Evolutionary conservation across 2,329 filamentous ascomycete genomes (phyloP).

Genomic region (Aureobasidium mangrovei): DNA sequence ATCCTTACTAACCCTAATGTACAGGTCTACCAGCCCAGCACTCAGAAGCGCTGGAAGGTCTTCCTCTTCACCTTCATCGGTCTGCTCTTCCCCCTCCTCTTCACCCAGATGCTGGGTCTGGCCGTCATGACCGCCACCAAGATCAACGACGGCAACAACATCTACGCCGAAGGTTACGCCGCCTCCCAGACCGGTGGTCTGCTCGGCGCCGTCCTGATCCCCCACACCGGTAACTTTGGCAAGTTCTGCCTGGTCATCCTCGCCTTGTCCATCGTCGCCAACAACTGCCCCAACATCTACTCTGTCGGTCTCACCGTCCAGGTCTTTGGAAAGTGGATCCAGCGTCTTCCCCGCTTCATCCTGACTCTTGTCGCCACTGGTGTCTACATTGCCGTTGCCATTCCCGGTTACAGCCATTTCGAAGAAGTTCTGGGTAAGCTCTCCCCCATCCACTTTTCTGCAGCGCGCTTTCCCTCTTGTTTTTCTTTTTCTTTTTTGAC

Average conservation of each 20-base stretch:
- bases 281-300: slow-evolving; percentile 48
- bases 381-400: slow-evolving; percentile 59
- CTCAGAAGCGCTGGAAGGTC: slow-evolving; percentile 50
- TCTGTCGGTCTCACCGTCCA: slow-evolving; percentile 59
- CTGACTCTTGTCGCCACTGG: slow-evolving; percentile 56
- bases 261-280: slow-evolving; percentile 36
- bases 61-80: slow-evolving; percentile 63
- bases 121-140: slow-evolving; percentile 58
- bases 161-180: slow-evolving; percentile 48
- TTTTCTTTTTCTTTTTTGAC: not conserved
- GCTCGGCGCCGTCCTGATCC: slow-evolving; percentile 55
- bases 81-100: slow-evolving; percentile 61
- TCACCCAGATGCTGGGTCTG: slow-evolving; percentile 64
- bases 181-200: slow-evolving; percentile 57
- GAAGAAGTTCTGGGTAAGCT: slow-evolving; percentile 44
- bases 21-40: slow-evolving; percentile 57
- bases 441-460: no score
- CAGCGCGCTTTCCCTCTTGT: no score
- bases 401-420: slow-evolving; percentile 60
- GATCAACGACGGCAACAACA: slow-evolving; percentile 45
- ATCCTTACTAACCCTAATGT: no score
- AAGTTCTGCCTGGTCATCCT: slow-evolving; percentile 53
- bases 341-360: slow-evolving; percentile 56
- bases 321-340: slow-evolving; percentile 50
- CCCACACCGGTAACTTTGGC: slow-evolving; percentile 57